Percentiles rank a stretch among this genome's conserved stretches.
These are phyloP conservation scores for Zygnema circumcarinatum DNA, from an alignment of 139 green algal species.

Conservation along the genomic window DNA sequence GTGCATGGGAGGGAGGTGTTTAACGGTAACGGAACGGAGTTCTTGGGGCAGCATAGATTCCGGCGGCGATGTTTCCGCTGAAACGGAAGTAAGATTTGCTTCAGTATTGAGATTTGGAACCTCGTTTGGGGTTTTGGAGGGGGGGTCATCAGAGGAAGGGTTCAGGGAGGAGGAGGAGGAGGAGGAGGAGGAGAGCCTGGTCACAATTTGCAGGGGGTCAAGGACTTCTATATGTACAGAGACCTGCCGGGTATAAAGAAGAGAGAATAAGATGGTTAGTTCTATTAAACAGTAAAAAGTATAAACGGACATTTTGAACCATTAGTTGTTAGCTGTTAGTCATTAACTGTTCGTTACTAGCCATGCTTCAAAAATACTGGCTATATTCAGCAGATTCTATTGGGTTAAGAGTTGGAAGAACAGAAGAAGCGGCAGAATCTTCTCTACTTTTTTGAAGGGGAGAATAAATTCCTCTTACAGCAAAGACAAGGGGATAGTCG, in stretches of 20 bases:
- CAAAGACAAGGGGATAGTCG: background rate
- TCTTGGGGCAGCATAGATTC: background rate
- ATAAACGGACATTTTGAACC: too few species aligned
- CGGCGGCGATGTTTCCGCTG: background rate
- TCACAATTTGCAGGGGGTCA: background rate
- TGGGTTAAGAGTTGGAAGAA: too few species aligned
- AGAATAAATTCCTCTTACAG: conserved; percentile 4
- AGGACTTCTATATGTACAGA: background rate
- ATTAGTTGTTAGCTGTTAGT: too few species aligned
- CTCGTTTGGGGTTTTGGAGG: background rate
- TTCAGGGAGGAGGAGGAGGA: conserved; percentile 22
- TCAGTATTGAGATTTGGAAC: conserved; percentile 13
- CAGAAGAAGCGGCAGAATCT: background rate
- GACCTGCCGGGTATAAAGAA: background rate
- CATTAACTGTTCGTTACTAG: too few species aligned
- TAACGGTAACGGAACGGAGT: background rate
- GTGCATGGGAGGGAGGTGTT: conserved; percentile 37
- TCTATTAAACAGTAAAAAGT: conserved; percentile 8
- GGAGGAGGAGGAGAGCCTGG: background rate
- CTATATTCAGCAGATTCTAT: too few species aligned
- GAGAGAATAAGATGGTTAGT: background rate
- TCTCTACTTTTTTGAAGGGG: background rate
- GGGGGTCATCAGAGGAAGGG: background rate
- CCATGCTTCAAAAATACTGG: too few species aligned
- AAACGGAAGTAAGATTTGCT: background rate